Conservation (phyloP, 768 basidiomycete genomes). For the Mycena capillaripes region DNA sequence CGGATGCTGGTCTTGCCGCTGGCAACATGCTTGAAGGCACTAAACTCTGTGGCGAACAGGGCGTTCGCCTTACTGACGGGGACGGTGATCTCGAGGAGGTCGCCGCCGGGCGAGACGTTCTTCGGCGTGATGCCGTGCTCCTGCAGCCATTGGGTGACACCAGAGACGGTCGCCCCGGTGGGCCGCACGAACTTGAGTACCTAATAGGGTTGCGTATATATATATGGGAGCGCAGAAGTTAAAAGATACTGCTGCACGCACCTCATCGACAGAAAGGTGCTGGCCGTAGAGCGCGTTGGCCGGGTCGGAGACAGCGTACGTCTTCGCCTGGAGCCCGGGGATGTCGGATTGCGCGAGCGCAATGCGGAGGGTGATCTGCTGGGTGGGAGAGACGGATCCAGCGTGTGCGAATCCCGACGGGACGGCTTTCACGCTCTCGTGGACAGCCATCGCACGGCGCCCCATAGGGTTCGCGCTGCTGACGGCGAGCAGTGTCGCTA, state of each 20-base stretch:
- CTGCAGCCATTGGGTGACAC: constrained; percentile 53
- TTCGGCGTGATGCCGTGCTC: constrained; percentile 56
- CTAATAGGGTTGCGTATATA: too few species aligned
- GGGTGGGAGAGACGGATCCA: constrained; percentile 1
- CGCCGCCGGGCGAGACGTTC: constrained; percentile 55
- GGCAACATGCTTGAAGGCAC: constrained; percentile 50
- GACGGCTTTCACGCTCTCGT: constrained; percentile 19
- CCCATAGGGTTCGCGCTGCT: constrained; percentile 8
- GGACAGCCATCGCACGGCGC: constrained; percentile 20
- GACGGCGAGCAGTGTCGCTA: neutral
- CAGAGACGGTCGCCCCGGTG: neutral
- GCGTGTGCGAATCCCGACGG: constrained; percentile 24
- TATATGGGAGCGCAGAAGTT: too few species aligned
- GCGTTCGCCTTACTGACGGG: constrained; percentile 58
- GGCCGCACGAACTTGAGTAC: constrained; percentile 20
- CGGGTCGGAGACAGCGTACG: constrained; percentile 51
- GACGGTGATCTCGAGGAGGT: constrained; percentile 61
- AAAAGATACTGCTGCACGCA: constrained; percentile 45
- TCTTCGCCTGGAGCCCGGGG: constrained; percentile 45
- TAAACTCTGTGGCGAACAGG: constrained; percentile 60
- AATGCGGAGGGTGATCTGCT: constrained; percentile 46
- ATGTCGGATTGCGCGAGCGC: constrained; percentile 38
- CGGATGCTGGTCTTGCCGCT: constrained; percentile 55
- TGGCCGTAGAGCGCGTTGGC: constrained; percentile 47
- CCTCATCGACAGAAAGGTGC: constrained; percentile 58